phyloP scores from a whole-genome alignment of 805 yeast species.

The Cyberlindnera euphorbiae region DNA sequence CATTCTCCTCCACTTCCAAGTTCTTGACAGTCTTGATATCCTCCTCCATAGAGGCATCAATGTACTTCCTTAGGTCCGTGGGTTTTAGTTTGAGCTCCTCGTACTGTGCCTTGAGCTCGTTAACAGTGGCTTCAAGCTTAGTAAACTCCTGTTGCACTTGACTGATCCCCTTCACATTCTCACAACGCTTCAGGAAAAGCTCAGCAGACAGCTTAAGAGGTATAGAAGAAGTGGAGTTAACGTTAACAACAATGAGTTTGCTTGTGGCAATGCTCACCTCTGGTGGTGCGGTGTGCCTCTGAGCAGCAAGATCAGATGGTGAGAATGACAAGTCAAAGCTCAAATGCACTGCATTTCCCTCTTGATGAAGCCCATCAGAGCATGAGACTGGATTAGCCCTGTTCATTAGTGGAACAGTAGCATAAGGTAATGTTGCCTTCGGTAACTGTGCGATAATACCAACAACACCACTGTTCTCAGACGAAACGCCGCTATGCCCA shows the following conservation, averaged over 20 bases:
- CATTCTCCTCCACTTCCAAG: constrained; percentile 12
- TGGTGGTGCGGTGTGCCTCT: constrained; percentile 26
- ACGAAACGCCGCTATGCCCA: constrained; percentile 1
- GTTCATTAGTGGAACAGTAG: constrained; percentile 32
- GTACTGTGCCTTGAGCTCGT: constrained; percentile 17
- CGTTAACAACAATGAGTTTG: constrained; percentile 31
- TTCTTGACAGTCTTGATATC: constrained; percentile 22
- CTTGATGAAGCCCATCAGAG: constrained; percentile 30
- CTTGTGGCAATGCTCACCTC: constrained; percentile 27
- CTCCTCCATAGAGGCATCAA: constrained; percentile 11
- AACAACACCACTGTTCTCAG: constrained; percentile 27
- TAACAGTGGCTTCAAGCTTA: constrained; percentile 8
- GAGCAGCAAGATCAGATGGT: constrained; percentile 21
- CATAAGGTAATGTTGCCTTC: constrained; percentile 32
- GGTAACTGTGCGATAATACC: constrained; percentile 29
- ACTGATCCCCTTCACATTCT: constrained; percentile 16
- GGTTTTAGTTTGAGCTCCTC: constrained; percentile 6
- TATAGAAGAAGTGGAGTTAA: constrained; percentile 32
- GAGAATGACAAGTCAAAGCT: constrained; percentile 27
- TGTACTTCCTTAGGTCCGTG: constrained; percentile 5
- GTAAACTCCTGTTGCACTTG: constrained; percentile 24
- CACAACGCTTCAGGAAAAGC: constrained; percentile 19
- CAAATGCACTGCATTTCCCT: constrained; percentile 23
- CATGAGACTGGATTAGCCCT: constrained; percentile 32
- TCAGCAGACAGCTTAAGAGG: constrained; percentile 38